Evolutionary conservation across 805 yeast species (phyloP), one percentile per base, ranked within the genome.

Genomic region (Starmerella scarabaei): DNA sequence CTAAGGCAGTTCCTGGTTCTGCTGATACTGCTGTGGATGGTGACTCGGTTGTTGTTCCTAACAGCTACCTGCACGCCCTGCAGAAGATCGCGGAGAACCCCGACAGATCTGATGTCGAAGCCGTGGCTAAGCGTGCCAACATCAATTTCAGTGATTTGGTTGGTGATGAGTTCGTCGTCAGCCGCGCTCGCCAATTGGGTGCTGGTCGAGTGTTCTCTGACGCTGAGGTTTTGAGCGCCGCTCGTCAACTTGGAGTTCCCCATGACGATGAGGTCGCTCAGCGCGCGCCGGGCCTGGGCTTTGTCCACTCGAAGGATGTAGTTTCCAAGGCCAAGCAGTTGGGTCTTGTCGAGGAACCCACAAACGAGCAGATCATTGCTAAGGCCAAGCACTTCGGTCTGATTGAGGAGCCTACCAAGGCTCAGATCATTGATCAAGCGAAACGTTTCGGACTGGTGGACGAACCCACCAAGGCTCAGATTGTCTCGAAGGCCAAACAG

Each of bases 401-500:
- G 16, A 30, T 37, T 2, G 36, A 34, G 21, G 36, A 34, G 21
- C 36, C 36, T 8, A 21, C 40, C 11, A 18, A 29, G 9, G 27
- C 24, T 2, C 38, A 43, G 6, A 14, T 52, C 16, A 19, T 24
- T 3, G 43, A 26, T 9, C 26, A 33, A 15, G 58, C 59, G 11
- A 30, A 35, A 18, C 30, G 33, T 11, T 42, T 43, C 3, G 44
- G 53, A 3, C 40, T 57, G 15, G 50, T 51, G 1, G 49, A 43
- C 36, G 38, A 4, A 12, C 63, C 63, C 3, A 53, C 63, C 12
- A 54, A 51, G 37, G 52, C 56, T 11, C 63, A 60, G 16, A 47
- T 60, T n/a, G 46, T 56, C 19, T 48, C 57, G 21, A 49, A 55
- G n/a, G 69, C 76, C 4, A 65, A 62, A 50, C 55, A 55, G 14